Evolutionary conservation across 805 yeast species (phyloP).

Genomic region (Saturnispora hagleri): DNA sequence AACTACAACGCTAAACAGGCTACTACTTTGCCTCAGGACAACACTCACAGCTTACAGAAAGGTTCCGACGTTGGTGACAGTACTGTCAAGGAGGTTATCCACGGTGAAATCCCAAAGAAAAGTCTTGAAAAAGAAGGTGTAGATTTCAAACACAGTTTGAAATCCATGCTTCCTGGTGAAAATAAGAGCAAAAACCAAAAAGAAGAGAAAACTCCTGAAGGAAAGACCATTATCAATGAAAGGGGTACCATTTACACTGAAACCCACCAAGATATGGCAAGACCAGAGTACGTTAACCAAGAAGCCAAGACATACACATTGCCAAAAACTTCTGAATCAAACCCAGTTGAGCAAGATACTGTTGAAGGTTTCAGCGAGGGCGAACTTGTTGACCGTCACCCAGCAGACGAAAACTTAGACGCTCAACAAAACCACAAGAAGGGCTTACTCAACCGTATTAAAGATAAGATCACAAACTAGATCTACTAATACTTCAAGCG

Average conservation of each 20-base stretch:
- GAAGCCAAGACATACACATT: background rate
- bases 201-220: background rate
- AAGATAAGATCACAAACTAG: background rate
- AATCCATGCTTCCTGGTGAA: background rate
- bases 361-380: background rate
- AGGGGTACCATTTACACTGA: slow-evolving; percentile 6
- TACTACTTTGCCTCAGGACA: background rate
- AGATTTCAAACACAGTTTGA: background rate
- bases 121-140: background rate
- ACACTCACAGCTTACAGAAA: background rate
- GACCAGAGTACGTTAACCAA: background rate
- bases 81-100: background rate
- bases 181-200: background rate
- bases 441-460: background rate
- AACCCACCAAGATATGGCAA: slow-evolving; percentile 4
- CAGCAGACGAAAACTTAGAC: background rate
- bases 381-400: background rate
- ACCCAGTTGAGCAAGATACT: background rate
- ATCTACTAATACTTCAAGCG: background rate
- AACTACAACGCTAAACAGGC: background rate
- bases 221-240: slow-evolving; percentile 1
- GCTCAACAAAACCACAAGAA: background rate
- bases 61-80: background rate
- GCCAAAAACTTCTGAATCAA: background rate
- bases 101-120: background rate